These are phyloP conservation scores for Parietaria judaica DNA, from an alignment of 306 rosid species.

Conservation along the genomic window DNA sequence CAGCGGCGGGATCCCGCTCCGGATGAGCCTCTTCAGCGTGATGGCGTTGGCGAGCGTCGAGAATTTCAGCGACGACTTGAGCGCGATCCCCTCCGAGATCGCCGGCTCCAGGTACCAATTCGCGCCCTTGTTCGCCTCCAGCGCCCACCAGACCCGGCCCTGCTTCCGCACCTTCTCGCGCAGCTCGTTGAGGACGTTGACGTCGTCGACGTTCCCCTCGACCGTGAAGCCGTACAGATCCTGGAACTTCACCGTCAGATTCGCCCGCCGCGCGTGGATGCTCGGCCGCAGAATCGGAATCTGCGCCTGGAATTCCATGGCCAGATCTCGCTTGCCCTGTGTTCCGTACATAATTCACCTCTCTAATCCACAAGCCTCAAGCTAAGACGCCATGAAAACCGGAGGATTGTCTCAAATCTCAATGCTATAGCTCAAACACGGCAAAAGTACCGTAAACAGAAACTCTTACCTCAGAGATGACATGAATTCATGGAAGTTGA, in stretches of 20 bases:
- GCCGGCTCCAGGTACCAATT: constrained; percentile 85
- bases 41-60: constrained; percentile 74
- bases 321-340: constrained; percentile 67
- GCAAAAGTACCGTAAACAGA: no score
- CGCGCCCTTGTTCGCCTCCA: constrained; percentile 92
- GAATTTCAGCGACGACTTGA: constrained; percentile 76
- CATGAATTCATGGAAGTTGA: constrained; percentile 25
- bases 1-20: constrained; percentile 93
- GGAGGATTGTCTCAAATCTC: constrained; percentile 28
- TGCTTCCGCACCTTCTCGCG: constrained; percentile 95
- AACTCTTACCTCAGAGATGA: no score
- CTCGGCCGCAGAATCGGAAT: constrained; percentile 79
- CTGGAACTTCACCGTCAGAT: constrained; percentile 90
- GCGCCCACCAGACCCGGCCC: constrained; percentile 95
- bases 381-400: constrained; percentile 33
- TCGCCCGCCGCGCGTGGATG: constrained; percentile 84
- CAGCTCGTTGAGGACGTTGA: constrained; percentile 90
- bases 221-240: constrained; percentile 93
- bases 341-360: constrained; percentile 63
- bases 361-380: constrained; percentile 26
- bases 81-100: constrained; percentile 63
- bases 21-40: constrained; percentile 78
- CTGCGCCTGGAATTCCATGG: constrained; percentile 84
- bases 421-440: no score
- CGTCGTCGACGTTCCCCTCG: constrained; percentile 99